Evolutionary conservation across 192 early-diverging fungal species (phyloP).

Genomic region (Coemansia sp.): DNA sequence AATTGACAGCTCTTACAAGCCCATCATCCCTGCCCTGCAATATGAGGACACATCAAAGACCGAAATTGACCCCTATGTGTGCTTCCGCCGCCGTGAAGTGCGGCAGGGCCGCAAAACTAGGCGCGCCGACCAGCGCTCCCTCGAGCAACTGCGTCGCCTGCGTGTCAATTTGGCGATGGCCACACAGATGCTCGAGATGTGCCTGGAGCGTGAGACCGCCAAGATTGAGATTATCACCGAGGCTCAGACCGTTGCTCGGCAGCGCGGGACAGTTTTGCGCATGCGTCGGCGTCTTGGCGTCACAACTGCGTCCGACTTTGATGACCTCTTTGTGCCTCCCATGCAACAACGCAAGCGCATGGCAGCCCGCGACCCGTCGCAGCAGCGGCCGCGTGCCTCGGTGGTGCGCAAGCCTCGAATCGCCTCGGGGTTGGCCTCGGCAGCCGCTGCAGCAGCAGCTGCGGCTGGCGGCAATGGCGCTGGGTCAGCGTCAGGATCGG

Average conservation of each 20-base stretch:
- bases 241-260: constrained; percentile 57
- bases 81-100: constrained; percentile 94
- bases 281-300: constrained; percentile 37
- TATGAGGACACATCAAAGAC: constrained; percentile 65
- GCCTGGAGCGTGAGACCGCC: constrained; percentile 72
- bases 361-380: constrained; percentile 21
- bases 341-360: constrained; percentile 32
- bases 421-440: constrained; percentile 22
- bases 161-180: constrained; percentile 71
- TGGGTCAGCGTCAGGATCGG: not conserved
- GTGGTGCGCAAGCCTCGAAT: constrained; percentile 22
- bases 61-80: constrained; percentile 92
- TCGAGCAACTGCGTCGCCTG: constrained; percentile 83
- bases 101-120: constrained; percentile 84
- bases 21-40: constrained; percentile 44
- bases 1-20: constrained; percentile 13
- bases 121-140: constrained; percentile 77
- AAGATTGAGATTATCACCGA: constrained; percentile 71
- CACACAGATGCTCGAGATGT: constrained; percentile 75
- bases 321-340: constrained; percentile 50
- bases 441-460: constrained; percentile 8
- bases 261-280: constrained; percentile 28
- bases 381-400: constrained; percentile 19
- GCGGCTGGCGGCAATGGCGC: constrained; percentile 7
- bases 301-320: constrained; percentile 1